Conservation (phyloP, 257 asterid species). For the Ligustrum vulgare region DNA sequence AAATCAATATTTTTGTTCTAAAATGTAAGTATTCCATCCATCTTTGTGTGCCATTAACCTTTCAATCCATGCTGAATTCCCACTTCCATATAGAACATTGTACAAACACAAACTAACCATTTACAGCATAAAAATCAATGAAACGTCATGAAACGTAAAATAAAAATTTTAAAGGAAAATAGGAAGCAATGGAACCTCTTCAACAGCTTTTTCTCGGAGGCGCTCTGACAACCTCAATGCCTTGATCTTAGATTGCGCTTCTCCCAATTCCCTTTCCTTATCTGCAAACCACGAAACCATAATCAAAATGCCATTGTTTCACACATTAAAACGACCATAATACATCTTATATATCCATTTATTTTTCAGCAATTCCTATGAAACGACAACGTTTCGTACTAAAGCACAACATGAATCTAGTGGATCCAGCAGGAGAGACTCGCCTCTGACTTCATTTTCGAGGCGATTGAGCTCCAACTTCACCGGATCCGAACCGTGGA, state of each 20-base stretch:
- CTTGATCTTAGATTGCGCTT: conserved; percentile 87
- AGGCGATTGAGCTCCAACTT: conserved; percentile 97
- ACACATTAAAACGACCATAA: conserved; percentile 10
- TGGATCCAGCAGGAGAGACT: conserved; percentile 72
- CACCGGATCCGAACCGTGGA: conserved; percentile 99
- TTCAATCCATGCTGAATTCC: background rate
- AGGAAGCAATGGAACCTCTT: conserved; percentile 59
- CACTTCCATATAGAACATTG: background rate
- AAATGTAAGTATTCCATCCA: background rate
- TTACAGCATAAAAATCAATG: background rate
- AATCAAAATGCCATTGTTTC: background rate
- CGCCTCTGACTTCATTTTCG: conserved; percentile 98
- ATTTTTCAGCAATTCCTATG: background rate
- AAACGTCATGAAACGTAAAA: conserved; percentile 7
- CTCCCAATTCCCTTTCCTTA: conserved; percentile 84
- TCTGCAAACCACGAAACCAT: conserved; percentile 37
- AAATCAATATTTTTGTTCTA: background rate
- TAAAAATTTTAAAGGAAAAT: background rate
- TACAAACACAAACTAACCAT: background rate
- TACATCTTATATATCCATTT: conserved; percentile 2
- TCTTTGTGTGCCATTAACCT: background rate
- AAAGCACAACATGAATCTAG: conserved; percentile 43
- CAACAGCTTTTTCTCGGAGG: conserved; percentile 86
- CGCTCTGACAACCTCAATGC: conserved; percentile 78
- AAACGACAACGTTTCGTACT: conserved; percentile 31